Conservation (phyloP, 805 yeast species). For the Candida cerambycidarum region DNA sequence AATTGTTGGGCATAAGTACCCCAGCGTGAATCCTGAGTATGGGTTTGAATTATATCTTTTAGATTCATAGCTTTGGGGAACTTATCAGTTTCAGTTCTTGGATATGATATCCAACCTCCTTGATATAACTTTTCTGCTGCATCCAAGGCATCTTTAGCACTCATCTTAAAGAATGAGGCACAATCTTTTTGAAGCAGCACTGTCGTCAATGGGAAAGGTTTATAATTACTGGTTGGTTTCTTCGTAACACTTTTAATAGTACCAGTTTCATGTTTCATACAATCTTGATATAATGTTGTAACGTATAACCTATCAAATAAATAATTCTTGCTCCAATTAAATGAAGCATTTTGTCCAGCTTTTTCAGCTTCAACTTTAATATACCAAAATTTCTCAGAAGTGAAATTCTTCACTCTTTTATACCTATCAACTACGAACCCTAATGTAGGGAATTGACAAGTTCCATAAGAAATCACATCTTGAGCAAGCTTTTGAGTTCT, state of each 20-base stretch:
- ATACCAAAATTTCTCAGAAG: slow-evolving; percentile 80
- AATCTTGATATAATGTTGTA: slow-evolving; percentile 63
- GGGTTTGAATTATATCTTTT: slow-evolving; percentile 57
- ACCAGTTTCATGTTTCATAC: slow-evolving; percentile 54
- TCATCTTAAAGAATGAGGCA: slow-evolving; percentile 66
- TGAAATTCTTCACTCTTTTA: slow-evolving; percentile 67
- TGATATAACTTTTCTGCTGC: slow-evolving; percentile 86
- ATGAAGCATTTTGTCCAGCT: slow-evolving; percentile 25
- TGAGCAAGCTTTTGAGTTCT: slow-evolving; percentile 32
- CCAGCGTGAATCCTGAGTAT: slow-evolving; percentile 59
- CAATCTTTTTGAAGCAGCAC: slow-evolving; percentile 91
- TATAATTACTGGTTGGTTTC: slow-evolving; percentile 69
- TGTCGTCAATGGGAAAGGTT: slow-evolving; percentile 91
- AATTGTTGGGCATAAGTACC: slow-evolving; percentile 61
- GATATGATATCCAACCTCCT: slow-evolving; percentile 85
- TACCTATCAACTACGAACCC: slow-evolving; percentile 95
- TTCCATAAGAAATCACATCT: slow-evolving; percentile 71
- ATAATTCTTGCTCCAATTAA: slow-evolving; percentile 72
- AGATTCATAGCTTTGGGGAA: slow-evolving; percentile 81
- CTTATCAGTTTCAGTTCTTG: slow-evolving; percentile 94
- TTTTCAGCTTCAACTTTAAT: slow-evolving; percentile 54
- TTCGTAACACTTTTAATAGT: slow-evolving; percentile 49
- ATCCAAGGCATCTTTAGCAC: slow-evolving; percentile 74
- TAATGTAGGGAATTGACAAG: slow-evolving; percentile 94
- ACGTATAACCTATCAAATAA: slow-evolving; percentile 73